Evolutionary conservation across 2,329 filamentous ascomycete species (phyloP).

Genomic region (Calonectria crousiana): DNA sequence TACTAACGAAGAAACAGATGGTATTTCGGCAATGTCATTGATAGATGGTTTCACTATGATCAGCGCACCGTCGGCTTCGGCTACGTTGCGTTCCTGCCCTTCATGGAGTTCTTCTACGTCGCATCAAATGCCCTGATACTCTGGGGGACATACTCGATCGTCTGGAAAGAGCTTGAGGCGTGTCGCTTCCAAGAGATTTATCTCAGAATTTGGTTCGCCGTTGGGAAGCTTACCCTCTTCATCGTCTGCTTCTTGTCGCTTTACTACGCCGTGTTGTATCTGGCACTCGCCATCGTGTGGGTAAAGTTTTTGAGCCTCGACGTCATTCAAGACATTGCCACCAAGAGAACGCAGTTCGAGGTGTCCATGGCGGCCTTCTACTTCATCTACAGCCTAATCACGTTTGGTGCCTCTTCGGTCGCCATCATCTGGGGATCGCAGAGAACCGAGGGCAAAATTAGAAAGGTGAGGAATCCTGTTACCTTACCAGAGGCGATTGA

Average conservation of each 20-base stretch:
- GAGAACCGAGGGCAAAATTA: neutral
- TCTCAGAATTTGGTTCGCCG: constrained; percentile 12
- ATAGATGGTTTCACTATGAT: constrained; percentile 27
- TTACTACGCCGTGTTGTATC: constrained; percentile 21
- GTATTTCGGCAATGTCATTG: constrained; percentile 20
- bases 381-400: constrained; percentile 26
- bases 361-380: constrained; percentile 20
- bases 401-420: neutral
- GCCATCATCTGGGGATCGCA: constrained; percentile 9
- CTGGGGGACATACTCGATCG: constrained; percentile 26
- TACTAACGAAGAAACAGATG: constrained; percentile 7
- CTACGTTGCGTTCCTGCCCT: constrained; percentile 27
- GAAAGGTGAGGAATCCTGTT: constrained; percentile 7
- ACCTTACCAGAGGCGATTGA: neutral
- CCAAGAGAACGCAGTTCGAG: constrained; percentile 27
- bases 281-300: constrained; percentile 27
- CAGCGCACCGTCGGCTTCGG: constrained; percentile 7
- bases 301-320: constrained; percentile 24
- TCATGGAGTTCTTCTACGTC: constrained; percentile 26
- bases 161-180: constrained; percentile 17
- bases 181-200: neutral
- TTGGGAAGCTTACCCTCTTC: constrained; percentile 21
- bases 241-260: constrained; percentile 22
- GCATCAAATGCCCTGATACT: constrained; percentile 21
- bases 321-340: constrained; percentile 22